Base-by-base conservation (phyloP, 495 filamentous ascomycete species). In the Extremus antarcticus region DNA sequence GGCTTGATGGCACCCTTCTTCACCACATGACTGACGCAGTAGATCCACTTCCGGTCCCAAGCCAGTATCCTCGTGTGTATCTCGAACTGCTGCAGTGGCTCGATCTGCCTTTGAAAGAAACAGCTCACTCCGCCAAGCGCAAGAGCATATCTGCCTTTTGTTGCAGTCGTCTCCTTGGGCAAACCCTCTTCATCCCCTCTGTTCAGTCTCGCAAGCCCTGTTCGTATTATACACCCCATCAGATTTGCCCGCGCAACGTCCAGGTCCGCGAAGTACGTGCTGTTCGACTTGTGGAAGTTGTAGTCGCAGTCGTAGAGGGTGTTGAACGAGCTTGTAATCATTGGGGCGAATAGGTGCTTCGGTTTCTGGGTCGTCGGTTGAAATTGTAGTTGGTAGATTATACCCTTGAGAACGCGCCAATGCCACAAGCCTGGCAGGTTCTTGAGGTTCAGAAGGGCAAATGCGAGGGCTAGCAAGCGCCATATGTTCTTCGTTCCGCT, bases 31-130 rank as follows among this genome's bases (percentile, higher is more conserved):
- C 74, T 82, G 10, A 90, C 70, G 9, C 87, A 68, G 67, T 87
- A 92, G 53, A 91, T 65, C 88, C 88, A 94, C 63, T 94, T 94
- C 46, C 77, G 70, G 65, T 94, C 87, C 86, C 86, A 90, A n/a
- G 70, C 71, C 47, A 87, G 64, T 35, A 88, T 67, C 40, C 80
- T 70, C 1, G 79, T 82, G 73, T 81, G 81, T 53, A 88, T 77
- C 67, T 88, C 83, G 54, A 78, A 86, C 11, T 66, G 66, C 67
- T 82, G 71, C 46, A 80, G 81, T 1, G 83, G 82, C 55, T 79
- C 77, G 48, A 90, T 79, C 70, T 88, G 84, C 21, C 74, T 70
- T 63, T 79, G 79, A 65, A 88, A 88, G 51, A 70, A 74, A 63
- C 82, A 85, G 40, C 71, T 77, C 22, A 86, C 80, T 0, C 73